Evolutionary conservation across 1,139 yeast genomes (phyloP), one percentile per base, ranked within the genome.

Genomic region (Meyerozyma guilliermondii): DNA sequence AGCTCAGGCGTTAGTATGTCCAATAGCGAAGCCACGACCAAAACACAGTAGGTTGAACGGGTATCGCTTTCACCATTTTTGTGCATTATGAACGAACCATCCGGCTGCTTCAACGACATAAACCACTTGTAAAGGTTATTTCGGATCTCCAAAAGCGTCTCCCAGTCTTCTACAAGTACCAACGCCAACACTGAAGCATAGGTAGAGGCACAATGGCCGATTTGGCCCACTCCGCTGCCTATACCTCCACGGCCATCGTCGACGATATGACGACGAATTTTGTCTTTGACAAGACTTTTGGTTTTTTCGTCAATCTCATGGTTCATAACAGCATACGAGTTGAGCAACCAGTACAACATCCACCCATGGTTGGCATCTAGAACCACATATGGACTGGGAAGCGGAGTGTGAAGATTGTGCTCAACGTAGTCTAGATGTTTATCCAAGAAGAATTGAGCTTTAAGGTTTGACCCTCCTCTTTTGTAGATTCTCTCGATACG

Each of bases 311-410:
- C 42, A 3, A 44, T 23, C 7, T 35, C 30, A 10, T 18, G 43
- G 43, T 8, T 39, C 34, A 27, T 26, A 11, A 28, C 33, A 27
- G 33, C 34, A n/a, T 47, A 42, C 4, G 89, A 71, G 57, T 88
- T 89, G 35, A 78, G 55, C 2, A 84, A 63, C 98, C 98, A 92
- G 60, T 87, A 91, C 3, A 85, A 49, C 60, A 92, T 66, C 98
- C 98, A 94, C 0, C 96, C 83, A 48, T 86, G 91, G 20, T 95
- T 86, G 0, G 97, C 92, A 62, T 92, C 98, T 39, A 87, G 67
- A 0, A 68, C 65, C 39, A 65, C 62, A 61, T 71, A 76, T 37
- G 63, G 55, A 3, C 60, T 51, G 0, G 89, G 85, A 24, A 86
- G 69, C 24, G 72, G 68, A 24, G 59, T 61, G 17, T 47, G 51